Conservation (phyloP, 2,329 filamentous ascomycete species). For the Xylariaceae sp. region DNA sequence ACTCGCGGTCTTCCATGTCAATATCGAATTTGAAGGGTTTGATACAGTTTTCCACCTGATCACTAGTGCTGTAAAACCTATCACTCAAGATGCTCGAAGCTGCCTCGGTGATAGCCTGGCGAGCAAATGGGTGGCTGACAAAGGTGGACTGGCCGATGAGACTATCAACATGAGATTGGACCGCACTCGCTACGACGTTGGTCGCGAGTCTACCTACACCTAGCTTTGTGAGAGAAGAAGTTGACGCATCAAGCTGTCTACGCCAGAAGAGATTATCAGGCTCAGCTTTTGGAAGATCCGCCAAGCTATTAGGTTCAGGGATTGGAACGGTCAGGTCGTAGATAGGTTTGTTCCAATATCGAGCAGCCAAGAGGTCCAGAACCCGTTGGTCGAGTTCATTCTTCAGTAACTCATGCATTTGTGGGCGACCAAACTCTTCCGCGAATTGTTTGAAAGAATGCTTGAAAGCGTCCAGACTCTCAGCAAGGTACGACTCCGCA, state of each 20-base stretch:
- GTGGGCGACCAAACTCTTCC: constrained; percentile 79
- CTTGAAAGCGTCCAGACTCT: constrained; percentile 93
- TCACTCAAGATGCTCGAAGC: constrained; percentile 88
- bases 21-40: constrained; percentile 99
- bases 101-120: constrained; percentile 87
- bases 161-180: constrained; percentile 77
- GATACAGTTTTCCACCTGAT: constrained; percentile 98
- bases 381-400: constrained; percentile 91
- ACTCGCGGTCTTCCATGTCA: constrained; percentile 87
- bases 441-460: constrained; percentile 95
- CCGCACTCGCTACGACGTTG: constrained; percentile 81
- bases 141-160: constrained; percentile 81
- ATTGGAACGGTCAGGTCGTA: constrained; percentile 68
- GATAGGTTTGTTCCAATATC: constrained; percentile 97
- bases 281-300: constrained; percentile 78
- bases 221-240: constrained; percentile 84
- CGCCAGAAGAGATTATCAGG: constrained; percentile 87
- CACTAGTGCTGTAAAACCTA: constrained; percentile 91
- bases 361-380: constrained; percentile 83
- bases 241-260: constrained; percentile 88
- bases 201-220: constrained; percentile 91
- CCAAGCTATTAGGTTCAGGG: constrained; percentile 67
- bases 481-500: constrained; percentile 93
- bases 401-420: constrained; percentile 88
- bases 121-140: constrained; percentile 83